A percentile compares a stretch with the other conserved stretches of the same genome.
These are phyloP conservation scores for Pascua guehoae DNA, from an alignment of 1,284 basidiomycete genomes.

Conservation along the genomic window DNA sequence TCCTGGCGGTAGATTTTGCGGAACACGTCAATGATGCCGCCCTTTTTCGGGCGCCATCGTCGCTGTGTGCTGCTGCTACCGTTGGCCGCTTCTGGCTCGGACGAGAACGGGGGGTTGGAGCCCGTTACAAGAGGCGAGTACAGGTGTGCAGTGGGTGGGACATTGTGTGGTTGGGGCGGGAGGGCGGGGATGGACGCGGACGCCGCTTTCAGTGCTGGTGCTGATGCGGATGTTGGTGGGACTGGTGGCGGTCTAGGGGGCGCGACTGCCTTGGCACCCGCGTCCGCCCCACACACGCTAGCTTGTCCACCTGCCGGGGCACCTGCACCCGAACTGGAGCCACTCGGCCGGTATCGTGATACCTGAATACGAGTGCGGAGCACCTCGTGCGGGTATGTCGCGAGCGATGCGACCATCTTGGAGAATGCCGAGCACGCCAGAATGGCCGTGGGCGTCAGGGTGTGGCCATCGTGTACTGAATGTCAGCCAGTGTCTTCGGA, in stretches of 20 bases:
- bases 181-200: background rate
- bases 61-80: too few species aligned
- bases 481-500: slow-evolving; percentile 1
- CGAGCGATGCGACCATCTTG: slow-evolving; percentile 90
- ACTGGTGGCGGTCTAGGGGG: background rate
- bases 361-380: slow-evolving; percentile 88
- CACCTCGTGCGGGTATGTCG: slow-evolving; percentile 95
- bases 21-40: slow-evolving; percentile 68
- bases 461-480: slow-evolving; percentile 51
- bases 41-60: slow-evolving; percentile 22
- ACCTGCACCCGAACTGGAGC: background rate
- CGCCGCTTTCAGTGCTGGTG: background rate
- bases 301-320: background rate
- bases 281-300: background rate
- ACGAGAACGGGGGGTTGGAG: slow-evolving; percentile 21
- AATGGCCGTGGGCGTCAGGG: slow-evolving; percentile 66
- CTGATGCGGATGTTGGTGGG: background rate
- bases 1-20: slow-evolving; percentile 70
- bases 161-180: slow-evolving; percentile 1
- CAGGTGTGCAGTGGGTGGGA: slow-evolving; percentile 5
- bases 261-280: background rate
- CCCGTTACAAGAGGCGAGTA: slow-evolving; percentile 31
- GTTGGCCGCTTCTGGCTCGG: background rate
- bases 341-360: background rate
- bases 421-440: slow-evolving; percentile 79